These are phyloP conservation scores for Sicyos edulis DNA, from an alignment of 306 rosid genomes.

Conservation along the genomic window DNA sequence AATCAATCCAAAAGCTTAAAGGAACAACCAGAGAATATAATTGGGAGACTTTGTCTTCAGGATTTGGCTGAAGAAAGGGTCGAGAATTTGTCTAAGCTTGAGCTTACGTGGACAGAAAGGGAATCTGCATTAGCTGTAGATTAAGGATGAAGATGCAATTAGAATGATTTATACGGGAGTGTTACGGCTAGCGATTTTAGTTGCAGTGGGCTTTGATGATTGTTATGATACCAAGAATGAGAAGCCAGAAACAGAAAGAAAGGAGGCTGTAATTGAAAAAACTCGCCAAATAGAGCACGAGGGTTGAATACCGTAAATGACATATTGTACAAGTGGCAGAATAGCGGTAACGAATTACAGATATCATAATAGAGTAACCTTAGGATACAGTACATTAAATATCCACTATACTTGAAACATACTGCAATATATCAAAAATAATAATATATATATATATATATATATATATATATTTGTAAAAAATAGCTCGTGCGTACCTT, in stretches of 20 bases:
- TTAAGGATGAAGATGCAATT: not conserved
- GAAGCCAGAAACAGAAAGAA: not conserved
- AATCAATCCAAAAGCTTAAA: not conserved
- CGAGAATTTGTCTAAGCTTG: not conserved
- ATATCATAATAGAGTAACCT: not conserved
- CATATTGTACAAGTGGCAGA: not conserved
- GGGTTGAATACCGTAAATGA: not conserved
- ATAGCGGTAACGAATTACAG: not conserved
- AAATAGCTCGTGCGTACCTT: slow-evolving; percentile 44
- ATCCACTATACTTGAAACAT: not conserved
- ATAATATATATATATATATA: too few species aligned
- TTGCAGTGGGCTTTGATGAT: too few species aligned
- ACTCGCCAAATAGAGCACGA: not conserved
- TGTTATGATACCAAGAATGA: not conserved
- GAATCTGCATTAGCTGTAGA: not conserved
- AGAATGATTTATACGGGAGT: not conserved
- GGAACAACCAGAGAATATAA: not conserved
- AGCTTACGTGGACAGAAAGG: not conserved
- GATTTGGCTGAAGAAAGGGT: not conserved
- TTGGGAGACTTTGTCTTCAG: not conserved
- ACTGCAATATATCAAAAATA: not conserved
- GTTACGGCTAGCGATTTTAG: not conserved
- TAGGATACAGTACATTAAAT: not conserved
- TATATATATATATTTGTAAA: too few species aligned
- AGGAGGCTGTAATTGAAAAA: not conserved